phyloP scores from a whole-genome alignment of 2,329 filamentous ascomycete species.

The Cadophora sp. region DNA sequence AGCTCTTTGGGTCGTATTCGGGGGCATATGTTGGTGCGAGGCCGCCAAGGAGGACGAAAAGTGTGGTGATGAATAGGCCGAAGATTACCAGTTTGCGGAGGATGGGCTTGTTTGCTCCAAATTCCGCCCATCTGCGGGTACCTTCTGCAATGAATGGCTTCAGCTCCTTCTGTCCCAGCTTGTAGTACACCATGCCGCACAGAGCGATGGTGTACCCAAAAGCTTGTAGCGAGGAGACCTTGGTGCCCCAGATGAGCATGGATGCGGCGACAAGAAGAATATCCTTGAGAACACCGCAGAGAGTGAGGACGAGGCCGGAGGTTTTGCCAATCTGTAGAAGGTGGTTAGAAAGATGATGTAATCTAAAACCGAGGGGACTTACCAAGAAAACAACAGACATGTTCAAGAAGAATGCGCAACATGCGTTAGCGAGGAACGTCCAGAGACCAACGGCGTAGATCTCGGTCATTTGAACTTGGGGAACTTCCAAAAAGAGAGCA shows the following conservation, averaged over 20 bases:
- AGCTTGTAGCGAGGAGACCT: conserved; percentile 76
- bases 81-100: conserved; percentile 81
- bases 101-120: conserved; percentile 77
- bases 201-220: conserved; percentile 86
- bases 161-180: conserved; percentile 82
- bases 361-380: conserved; percentile 46
- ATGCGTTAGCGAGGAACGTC: conserved; percentile 77
- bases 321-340: conserved; percentile 79
- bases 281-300: conserved; percentile 88
- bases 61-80: conserved; percentile 62
- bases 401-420: conserved; percentile 81
- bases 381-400: conserved; percentile 87
- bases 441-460: conserved; percentile 76
- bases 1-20: conserved; percentile 55
- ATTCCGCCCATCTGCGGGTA: conserved; percentile 83
- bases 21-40: conserved; percentile 66
- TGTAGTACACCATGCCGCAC: conserved; percentile 82
- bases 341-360: conserved; percentile 18
- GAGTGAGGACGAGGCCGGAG: conserved; percentile 83
- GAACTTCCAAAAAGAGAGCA: conserved; percentile 76
- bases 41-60: conserved; percentile 75
- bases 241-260: conserved; percentile 82
- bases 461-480: conserved; percentile 71
- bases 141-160: conserved; percentile 79
- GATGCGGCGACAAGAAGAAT: conserved; percentile 81